Evolutionary conservation across 148 eudicot genomes (phyloP).

Genomic region (Fagopyrum homotropicum): DNA sequence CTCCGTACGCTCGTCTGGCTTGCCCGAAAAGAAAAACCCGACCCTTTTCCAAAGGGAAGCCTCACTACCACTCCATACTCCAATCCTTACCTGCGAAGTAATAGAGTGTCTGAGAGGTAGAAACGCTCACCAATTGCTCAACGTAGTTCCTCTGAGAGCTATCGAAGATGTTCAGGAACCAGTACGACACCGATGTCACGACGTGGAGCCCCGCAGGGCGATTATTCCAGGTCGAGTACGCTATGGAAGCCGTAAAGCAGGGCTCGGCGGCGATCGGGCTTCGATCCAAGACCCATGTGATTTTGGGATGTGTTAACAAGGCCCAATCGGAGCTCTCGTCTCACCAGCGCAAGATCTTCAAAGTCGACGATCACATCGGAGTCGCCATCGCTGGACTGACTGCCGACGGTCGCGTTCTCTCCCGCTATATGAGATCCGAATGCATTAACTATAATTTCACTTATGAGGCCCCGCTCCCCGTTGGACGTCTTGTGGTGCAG

Average conservation of each 20-base stretch:
- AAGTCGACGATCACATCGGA: constrained; percentile 34
- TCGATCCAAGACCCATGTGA: constrained; percentile 83
- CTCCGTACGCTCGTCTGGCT: constrained; percentile 5
- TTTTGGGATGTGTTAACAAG: constrained; percentile 75
- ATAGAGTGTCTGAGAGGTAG: background rate
- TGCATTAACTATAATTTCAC: constrained; percentile 64
- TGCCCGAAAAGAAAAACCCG: constrained; percentile 11
- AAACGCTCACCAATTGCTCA: background rate
- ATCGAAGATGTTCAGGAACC: constrained; percentile 73
- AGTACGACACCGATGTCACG: constrained; percentile 98
- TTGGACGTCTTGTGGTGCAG: constrained; percentile 72
- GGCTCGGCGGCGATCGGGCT: constrained; percentile 32
- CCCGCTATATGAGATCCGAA: constrained; percentile 82
- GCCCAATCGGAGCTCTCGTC: constrained; percentile 88
- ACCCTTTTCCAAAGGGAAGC: background rate
- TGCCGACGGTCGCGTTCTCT: constrained; percentile 89
- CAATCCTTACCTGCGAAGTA: background rate
- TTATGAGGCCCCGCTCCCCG: constrained; percentile 36
- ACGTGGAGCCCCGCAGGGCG: constrained; percentile 96
- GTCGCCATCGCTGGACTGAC: constrained; percentile 96
- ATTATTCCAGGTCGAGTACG: constrained; percentile 90
- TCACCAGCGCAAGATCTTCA: constrained; percentile 89
- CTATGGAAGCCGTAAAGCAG: constrained; percentile 99
- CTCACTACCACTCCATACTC: background rate
- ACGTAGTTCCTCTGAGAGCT: background rate